A percentile compares a stretch with the other conserved stretches of the same genome.
phyloP scores from a whole-genome alignment of 169 alveolate species.

The Plasmodium cynomolgi region DNA sequence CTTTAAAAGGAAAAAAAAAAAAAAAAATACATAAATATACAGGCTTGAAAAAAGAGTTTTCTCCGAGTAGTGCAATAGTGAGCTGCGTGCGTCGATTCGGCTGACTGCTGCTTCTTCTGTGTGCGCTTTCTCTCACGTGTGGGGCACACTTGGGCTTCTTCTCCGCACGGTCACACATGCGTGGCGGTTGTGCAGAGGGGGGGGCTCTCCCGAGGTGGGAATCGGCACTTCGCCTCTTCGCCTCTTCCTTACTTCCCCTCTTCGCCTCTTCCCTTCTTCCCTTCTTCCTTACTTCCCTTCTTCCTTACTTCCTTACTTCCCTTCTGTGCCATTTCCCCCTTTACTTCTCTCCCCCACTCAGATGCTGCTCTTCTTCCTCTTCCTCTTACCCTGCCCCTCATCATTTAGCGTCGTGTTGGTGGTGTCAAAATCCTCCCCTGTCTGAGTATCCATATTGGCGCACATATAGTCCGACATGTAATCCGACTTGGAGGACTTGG shows the following conservation, averaged over 20 bases:
- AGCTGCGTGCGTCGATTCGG: background rate
- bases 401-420: constrained; percentile 29
- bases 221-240: background rate
- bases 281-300: background rate
- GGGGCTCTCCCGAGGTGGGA: background rate
- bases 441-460: constrained; percentile 36
- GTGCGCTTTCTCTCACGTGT: background rate
- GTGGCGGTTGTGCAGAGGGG: background rate
- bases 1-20: background rate
- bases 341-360: background rate
- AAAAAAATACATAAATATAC: background rate
- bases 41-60: background rate
- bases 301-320: background rate
- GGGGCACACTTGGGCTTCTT: too few species aligned
- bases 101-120: background rate
- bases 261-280: background rate
- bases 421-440: constrained; percentile 34
- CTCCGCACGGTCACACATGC: background rate
- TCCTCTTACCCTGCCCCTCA: constrained; percentile 63
- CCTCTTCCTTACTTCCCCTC: too few species aligned
- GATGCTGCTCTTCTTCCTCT: constrained; percentile 26
- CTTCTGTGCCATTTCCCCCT: background rate
- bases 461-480: constrained; percentile 32
- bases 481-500: background rate
- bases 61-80: background rate